Conservation (phyloP, 352 stramenopile species). For the Phytopythium chamaehyphon region DNA sequence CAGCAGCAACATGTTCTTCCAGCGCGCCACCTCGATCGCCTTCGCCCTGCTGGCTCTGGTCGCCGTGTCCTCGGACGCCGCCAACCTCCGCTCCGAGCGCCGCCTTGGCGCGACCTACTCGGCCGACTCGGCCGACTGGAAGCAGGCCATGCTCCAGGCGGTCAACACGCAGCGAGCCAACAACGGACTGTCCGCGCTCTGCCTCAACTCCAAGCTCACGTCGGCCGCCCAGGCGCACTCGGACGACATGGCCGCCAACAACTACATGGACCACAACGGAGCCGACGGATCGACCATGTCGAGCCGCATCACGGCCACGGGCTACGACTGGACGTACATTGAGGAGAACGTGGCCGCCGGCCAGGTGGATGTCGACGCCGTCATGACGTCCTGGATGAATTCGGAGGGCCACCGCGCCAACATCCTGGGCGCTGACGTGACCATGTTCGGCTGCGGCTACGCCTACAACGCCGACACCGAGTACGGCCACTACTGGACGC, state of each 20-base stretch:
- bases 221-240: conserved; percentile 22
- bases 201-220: conserved; percentile 33
- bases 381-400: conserved; percentile 42
- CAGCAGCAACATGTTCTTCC: conserved; percentile 4
- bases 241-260: conserved; percentile 35
- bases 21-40: not conserved
- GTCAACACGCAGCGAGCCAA: conserved; percentile 48
- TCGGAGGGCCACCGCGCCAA: conserved; percentile 31
- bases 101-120: conserved; percentile 3
- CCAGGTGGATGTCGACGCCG: conserved; percentile 22
- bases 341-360: conserved; percentile 41
- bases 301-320: conserved; percentile 29
- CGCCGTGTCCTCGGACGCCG: not conserved
- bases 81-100: not conserved
- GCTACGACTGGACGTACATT: conserved; percentile 36
- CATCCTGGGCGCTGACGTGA: conserved; percentile 30
- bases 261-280: conserved; percentile 42
- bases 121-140: conserved; percentile 2
- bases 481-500: conserved; percentile 54
- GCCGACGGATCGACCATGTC: conserved; percentile 38
- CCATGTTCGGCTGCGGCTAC: conserved; percentile 37
- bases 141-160: conserved; percentile 32
- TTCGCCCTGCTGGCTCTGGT: not conserved
- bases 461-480: conserved; percentile 19
- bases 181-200: conserved; percentile 21